Evolutionary conservation across 139 green algal species (phyloP).

Genomic region (Pseudopediastrum boryanum): DNA sequence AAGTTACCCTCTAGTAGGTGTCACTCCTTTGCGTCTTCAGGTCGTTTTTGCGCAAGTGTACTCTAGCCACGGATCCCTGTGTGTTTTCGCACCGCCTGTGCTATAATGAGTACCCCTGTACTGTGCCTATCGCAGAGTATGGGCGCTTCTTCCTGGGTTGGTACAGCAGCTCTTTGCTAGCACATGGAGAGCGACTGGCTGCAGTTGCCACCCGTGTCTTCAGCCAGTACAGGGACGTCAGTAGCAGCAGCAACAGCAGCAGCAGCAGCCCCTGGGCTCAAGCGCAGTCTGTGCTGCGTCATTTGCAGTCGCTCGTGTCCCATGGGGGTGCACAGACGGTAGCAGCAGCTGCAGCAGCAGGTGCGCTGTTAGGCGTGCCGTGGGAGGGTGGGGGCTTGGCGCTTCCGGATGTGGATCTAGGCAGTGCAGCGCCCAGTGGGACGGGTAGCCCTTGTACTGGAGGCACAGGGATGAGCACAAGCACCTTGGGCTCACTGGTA

Average conservation of each 20-base stretch:
- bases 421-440: no score
- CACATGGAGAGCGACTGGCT: constrained; percentile 63
- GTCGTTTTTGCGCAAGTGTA: no score
- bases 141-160: constrained; percentile 67
- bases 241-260: constrained; percentile 33
- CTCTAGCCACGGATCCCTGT: no score
- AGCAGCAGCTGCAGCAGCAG: background rate
- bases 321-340: no score
- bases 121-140: background rate
- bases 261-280: background rate
- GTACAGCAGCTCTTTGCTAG: constrained; percentile 62
- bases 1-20: no score
- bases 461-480: no score
- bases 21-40: no score
- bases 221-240: background rate
- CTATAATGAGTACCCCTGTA: constrained; percentile 5
- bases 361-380: background rate
- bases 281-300: constrained; percentile 15
- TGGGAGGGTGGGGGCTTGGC: background rate
- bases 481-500: no score
- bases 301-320: background rate
- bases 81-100: background rate
- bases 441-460: no score
- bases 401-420: background rate
- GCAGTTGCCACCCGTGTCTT: constrained; percentile 45